phyloP scores from a whole-genome alignment of 1,284 basidiomycete species.

The Ganoderma multipileum region DNA sequence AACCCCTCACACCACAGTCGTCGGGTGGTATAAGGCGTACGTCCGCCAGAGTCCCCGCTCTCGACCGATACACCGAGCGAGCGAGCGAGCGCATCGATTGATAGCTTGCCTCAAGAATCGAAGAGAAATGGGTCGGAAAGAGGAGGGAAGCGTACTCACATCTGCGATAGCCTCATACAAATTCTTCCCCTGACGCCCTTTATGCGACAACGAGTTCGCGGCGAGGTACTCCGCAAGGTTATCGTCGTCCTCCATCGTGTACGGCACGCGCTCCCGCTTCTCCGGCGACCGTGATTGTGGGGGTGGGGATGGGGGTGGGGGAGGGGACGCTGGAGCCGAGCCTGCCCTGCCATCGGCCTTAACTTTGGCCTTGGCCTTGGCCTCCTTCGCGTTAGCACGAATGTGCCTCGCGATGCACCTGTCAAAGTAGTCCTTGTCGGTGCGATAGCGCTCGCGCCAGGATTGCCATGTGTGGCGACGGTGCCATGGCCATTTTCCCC shows the following conservation, averaged over 20 bases:
- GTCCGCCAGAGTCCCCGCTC: not conserved
- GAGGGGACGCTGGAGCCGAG: not conserved
- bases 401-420: slow-evolving; percentile 45
- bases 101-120: too few relatives aligned
- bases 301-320: not conserved
- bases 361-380: not conserved
- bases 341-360: not conserved
- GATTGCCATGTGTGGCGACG: slow-evolving; percentile 55
- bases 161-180: slow-evolving; percentile 59
- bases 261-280: slow-evolving; percentile 55
- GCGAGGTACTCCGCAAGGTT: slow-evolving; percentile 74
- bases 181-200: slow-evolving; percentile 76
- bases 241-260: slow-evolving; percentile 71
- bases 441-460: slow-evolving; percentile 62
- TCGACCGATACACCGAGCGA: not conserved
- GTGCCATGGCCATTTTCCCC: slow-evolving; percentile 48
- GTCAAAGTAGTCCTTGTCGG: slow-evolving; percentile 49
- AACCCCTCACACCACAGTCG: too few relatives aligned
- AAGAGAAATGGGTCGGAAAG: too few relatives aligned
- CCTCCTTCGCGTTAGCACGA: slow-evolving; percentile 17
- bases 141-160: slow-evolving; percentile 13
- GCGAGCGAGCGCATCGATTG: too few relatives aligned
- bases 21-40: not conserved
- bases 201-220: slow-evolving; percentile 59
- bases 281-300: not conserved